Base-by-base conservation (phyloP, 129 eudicot genomes). In the Flaveria ramosissima region DNA sequence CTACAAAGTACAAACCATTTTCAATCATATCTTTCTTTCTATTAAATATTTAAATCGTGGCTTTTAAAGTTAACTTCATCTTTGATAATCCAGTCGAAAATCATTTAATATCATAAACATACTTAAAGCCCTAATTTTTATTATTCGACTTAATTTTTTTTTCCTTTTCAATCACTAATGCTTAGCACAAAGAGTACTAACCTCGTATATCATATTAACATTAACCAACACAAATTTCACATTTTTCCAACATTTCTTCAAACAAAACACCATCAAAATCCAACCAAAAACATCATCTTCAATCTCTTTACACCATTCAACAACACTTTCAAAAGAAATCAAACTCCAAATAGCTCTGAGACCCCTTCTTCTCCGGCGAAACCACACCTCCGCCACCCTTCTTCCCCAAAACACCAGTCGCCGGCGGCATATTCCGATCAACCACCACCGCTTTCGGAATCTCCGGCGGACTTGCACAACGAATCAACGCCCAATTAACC, bases 391-490 rank as follows among this genome's bases (percentile, higher is more conserved):
- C 76, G 30, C 84, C 84, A 3, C 21, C 84, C 55, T 82, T 84
- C 60, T 90, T 85, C 43, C 86, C 77, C 50, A 88, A 72, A 19
- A 92, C 67, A 0, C 83, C 53, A 23, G 84, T 66, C 21, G 82
- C 86, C 15, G 86, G 82, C 13, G 85, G 82, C 11, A 84, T 81
- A 23, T 76, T 73, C 32, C 84, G 81, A 21, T 86, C 92, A 56
- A 85, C 50, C 62, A 81, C 96, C 17, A 92, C 90, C 1, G 95
- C 84, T 53, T 80, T 93, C 1, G 98, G 98, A 60, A 93, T 82
- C 66, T 93, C 98, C 1, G 98, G 98, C 0, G 98, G 98, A 30
- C 89, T 93, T 1, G 97, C 96, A 55, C 98, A 93, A 20, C 98
- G 85, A 9, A 93, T 93, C 81, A 93, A 74, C 4, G 98, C 98